Base-by-base conservation (phyloP, 768 basidiomycete genomes). In the Clitopilus passeckerianus region DNA sequence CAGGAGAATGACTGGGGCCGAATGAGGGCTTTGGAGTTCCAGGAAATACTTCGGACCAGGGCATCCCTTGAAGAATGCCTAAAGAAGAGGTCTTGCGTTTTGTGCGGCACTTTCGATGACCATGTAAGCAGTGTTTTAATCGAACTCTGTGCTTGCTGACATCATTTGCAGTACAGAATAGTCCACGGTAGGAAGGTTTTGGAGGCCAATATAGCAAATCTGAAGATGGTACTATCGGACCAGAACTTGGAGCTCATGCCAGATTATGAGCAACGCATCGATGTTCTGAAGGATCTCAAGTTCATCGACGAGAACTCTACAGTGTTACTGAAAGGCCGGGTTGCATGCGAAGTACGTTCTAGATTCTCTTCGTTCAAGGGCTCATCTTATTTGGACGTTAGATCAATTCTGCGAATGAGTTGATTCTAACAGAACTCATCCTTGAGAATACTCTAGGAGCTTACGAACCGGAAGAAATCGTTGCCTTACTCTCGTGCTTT, bases 361-460 rank as follows among this genome's bases (percentile, higher is more conserved):
- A 35, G 23, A 57, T 0, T 10, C 14, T 12, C 12, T 14, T 30
- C 27, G 27, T 30, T 30, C 27, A 20, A 23, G 41, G 22, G 27
- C 24, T 18, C 35, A 33, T 59, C 34, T 59, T 58, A 44, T 37
- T 63, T 46, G 59, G 33, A 10, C 15, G 43, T 30, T 66, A 98
- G 95, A 98, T 99, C 70, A 99, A 99, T 70, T 98, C 96, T 6
- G 93, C 90, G n/a, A 93, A 93, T 62, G 97, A 98, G 67, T 90
- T 99, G 23, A 85, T 99, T 53, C 78, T 98, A 53, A 99, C 97
- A 0, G 97, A 99, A 68, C 84, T 99, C 55, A 96, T 99, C 58
- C 81, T 98, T 56, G 97, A 99, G 68, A 99, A 99, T 68, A 90
- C 91, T 0, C 78, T 98, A 27, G 93, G 93, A 6, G 77, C 78